A percentile compares a stretch with the other conserved stretches of the same genome.
Conservation (phyloP, 768 basidiomycete species). For the Lactarius psammicola region DNA sequence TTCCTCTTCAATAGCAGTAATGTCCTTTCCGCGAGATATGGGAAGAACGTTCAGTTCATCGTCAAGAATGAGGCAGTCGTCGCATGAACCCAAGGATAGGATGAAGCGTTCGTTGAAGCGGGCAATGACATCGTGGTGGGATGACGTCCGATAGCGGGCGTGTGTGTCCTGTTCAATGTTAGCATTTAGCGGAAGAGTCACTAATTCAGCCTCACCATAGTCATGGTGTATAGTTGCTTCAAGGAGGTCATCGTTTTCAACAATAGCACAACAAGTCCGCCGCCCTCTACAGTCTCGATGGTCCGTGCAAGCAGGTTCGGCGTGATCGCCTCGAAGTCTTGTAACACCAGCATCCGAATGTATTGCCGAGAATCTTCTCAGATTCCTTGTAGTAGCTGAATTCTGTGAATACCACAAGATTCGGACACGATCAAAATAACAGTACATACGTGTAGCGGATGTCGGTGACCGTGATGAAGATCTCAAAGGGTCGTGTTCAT, state of each 20-base stretch:
- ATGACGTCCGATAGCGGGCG: constrained; percentile 87
- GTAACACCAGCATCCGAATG: constrained; percentile 97
- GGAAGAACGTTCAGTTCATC: constrained; percentile 98
- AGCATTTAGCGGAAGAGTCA: not conserved
- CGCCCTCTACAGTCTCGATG: constrained; percentile 97
- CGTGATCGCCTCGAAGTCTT: constrained; percentile 98
- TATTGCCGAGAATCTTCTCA: constrained; percentile 94
- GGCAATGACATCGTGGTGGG: constrained; percentile 84
- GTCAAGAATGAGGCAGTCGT: constrained; percentile 91
- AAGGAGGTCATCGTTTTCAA: constrained; percentile 95
- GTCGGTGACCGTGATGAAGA: constrained; percentile 98
- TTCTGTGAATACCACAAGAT: not conserved
- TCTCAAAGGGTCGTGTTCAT: constrained; percentile 96
- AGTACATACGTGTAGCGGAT: constrained; percentile 88
- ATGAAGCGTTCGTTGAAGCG: constrained; percentile 99
- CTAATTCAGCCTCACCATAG: constrained; percentile 47
- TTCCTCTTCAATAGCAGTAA: constrained; percentile 58
- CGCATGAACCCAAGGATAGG: constrained; percentile 89
- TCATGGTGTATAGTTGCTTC: constrained; percentile 89
- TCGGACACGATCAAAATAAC: not conserved
- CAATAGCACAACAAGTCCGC: constrained; percentile 82
- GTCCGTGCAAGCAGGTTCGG: constrained; percentile 96
- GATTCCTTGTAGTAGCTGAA: constrained; percentile 91
- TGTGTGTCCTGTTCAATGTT: constrained; percentile 79
- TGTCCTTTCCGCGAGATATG: constrained; percentile 93